Evolutionary conservation across 129 eudicot species (phyloP).

Genomic region (Flaveria bidentis): DNA sequence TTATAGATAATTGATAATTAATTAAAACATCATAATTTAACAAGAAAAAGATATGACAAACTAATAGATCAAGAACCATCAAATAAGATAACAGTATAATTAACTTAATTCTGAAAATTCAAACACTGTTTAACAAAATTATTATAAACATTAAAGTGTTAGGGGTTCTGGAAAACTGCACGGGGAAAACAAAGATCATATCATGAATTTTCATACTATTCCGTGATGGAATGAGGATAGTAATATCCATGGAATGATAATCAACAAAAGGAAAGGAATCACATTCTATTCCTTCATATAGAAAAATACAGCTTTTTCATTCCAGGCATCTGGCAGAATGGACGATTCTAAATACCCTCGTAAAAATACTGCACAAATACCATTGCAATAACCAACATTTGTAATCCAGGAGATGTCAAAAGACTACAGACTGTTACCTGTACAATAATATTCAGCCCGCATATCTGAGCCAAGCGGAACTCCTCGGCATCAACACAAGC

Average conservation of each 20-base stretch:
- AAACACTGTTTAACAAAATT: neutral
- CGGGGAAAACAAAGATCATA: neutral
- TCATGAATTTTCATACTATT: no score
- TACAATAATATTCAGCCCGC: conserved; percentile 88
- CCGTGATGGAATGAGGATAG: no score
- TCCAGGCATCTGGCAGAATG: neutral
- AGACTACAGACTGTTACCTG: conserved; percentile 51
- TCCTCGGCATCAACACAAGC: conserved; percentile 99
- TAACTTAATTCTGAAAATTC: neutral
- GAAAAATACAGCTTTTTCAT: neutral
- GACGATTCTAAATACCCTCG: neutral
- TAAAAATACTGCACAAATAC: neutral
- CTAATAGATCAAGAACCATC: neutral
- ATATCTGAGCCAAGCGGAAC: conserved; percentile 95
- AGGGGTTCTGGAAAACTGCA: neutral
- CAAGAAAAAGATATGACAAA: neutral
- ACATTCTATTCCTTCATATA: neutral
- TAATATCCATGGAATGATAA: no score
- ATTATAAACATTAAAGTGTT: neutral
- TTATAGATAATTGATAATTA: neutral
- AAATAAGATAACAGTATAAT: neutral
- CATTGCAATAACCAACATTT: neutral
- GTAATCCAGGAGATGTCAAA: neutral
- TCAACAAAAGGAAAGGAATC: no score
- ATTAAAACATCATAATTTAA: neutral